Percentiles rank a stretch among this genome's conserved stretches.
These are phyloP conservation scores for Alternaria longipes DNA, from an alignment of 2,329 filamentous ascomycete genomes.

Conservation along the genomic window DNA sequence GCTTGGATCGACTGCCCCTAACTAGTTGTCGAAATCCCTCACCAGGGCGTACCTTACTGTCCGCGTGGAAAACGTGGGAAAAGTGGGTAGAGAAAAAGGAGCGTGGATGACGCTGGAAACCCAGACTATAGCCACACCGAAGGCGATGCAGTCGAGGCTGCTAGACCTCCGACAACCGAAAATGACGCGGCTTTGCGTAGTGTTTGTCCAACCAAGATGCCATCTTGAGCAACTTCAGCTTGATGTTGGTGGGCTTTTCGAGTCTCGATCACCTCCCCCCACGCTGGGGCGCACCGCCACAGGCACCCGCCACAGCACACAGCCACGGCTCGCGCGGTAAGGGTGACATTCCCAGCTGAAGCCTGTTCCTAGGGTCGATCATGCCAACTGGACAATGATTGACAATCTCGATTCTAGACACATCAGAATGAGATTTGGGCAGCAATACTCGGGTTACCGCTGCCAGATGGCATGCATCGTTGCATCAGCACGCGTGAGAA, in stretches of 20 bases:
- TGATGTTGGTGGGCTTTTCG: background rate
- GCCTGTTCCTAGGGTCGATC: constrained; percentile 7
- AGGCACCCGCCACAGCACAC: background rate
- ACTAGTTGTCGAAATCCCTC: background rate
- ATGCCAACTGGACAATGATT: constrained; percentile 16
- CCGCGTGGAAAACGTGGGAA: constrained; percentile 7
- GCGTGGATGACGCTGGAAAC: constrained; percentile 2
- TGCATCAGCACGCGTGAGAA: constrained; percentile 39
- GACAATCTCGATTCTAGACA: constrained; percentile 2
- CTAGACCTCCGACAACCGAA: background rate
- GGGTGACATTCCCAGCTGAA: constrained; percentile 7
- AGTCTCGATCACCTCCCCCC: background rate
- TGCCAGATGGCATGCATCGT: constrained; percentile 30
- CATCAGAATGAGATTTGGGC: constrained; percentile 28
- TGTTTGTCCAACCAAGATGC: background rate
- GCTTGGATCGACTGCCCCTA: background rate
- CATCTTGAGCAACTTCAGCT: background rate
- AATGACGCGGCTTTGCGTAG: constrained; percentile 6
- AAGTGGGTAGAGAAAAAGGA: constrained; percentile 16
- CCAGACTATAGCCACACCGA: constrained; percentile 6
- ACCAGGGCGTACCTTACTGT: background rate
- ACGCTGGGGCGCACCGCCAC: constrained; percentile 12
- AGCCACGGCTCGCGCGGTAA: constrained; percentile 15
- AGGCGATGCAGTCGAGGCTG: background rate
- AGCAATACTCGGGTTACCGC: constrained; percentile 29